Evolutionary conservation across 345 rosid genomes (phyloP), one percentile per base, ranked within the genome.

Genomic region (Gossypium rotundifolium): DNA sequence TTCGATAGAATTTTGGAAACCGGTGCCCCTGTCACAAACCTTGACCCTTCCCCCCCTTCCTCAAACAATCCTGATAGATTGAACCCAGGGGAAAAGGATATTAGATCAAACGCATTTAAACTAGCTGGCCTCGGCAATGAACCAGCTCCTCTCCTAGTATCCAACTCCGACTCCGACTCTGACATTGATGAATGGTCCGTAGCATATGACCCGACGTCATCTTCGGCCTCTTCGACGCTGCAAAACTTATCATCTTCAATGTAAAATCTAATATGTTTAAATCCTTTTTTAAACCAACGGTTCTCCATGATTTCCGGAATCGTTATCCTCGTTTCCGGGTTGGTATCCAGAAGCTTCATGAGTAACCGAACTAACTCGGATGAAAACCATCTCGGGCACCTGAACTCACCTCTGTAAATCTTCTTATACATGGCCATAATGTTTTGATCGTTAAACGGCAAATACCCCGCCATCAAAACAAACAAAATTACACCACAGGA

Each of bases 401-500:
- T 83, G 20, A 92, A 94, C 7, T 94, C 97, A 0, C 94, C 88
- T 73, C 77, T 83, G 73, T 90, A 89, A 48, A 92, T 89, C 82
- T 86, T 94, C 83, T 83, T 94, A 45, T 89, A 94, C 94, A 94
- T 89, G 7, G 71, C 78, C 84, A 92, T 90, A 3, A 92, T 59
- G 80, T 92, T 94, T 42, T 85, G 90, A 77, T 92, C 97, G 45
- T 94, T 88, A 59, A 92, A 94, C 1, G 98, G 98, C 55, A 94
- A 79, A 70, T 81, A 72, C 23, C 93, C 97, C 1, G 97, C 87
- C 85, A 94, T 80, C 40, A 94, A 81, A 65, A 94, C 94, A 80
- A 89, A 92, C 33, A 92, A 74, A 69, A 94, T 86, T 13, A 94
- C 96, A 62, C 98, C 98, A 54, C 98, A 92, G 65, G 98, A 92